phyloP scores from a whole-genome alignment of 306 rosid species.

The Casuarina glauca region DNA sequence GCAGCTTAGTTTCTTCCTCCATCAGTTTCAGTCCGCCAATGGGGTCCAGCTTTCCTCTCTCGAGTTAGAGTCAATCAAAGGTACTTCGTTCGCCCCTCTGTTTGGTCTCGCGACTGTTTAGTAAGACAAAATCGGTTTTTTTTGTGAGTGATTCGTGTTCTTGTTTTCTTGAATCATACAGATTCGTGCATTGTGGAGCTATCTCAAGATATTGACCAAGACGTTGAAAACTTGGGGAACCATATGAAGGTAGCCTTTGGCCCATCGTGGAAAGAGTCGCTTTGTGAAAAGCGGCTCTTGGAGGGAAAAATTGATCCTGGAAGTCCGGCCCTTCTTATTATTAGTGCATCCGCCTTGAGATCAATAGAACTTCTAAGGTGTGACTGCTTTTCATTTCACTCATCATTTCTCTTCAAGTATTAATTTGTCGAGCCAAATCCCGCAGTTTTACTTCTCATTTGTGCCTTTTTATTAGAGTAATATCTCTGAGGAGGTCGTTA shows the following conservation, averaged over 20 bases:
- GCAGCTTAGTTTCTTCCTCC: slow-evolving; percentile 52
- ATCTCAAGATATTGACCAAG: slow-evolving; percentile 38
- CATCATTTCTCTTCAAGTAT: not conserved
- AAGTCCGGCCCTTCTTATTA: slow-evolving; percentile 65
- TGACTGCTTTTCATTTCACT: not conserved
- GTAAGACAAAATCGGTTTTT: too few relatives aligned
- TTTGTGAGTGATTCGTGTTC: too few relatives aligned
- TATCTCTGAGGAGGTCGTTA: slow-evolving; percentile 4
- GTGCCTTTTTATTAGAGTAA: not conserved
- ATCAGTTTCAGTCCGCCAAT: slow-evolving; percentile 56
- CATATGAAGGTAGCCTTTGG: slow-evolving; percentile 70
- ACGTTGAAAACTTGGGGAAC: slow-evolving; percentile 37
- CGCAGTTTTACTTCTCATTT: not conserved
- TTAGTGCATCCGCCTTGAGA: slow-evolving; percentile 75
- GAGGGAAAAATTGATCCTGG: slow-evolving; percentile 56
- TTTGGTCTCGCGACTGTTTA: not conserved
- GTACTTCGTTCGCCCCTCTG: slow-evolving; percentile 21
- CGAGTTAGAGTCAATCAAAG: slow-evolving; percentile 67
- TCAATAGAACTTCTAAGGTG: slow-evolving; percentile 74
- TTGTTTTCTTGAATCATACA: slow-evolving; percentile 12
- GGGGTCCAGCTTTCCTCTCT: slow-evolving; percentile 66
- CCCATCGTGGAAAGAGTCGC: slow-evolving; percentile 58
- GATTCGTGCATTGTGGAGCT: slow-evolving; percentile 53
- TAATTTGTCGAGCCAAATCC: not conserved
- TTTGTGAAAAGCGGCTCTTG: slow-evolving; percentile 48